Base-by-base conservation (phyloP, 169 alveolate genomes). In the Eimeria sp. region DNA sequence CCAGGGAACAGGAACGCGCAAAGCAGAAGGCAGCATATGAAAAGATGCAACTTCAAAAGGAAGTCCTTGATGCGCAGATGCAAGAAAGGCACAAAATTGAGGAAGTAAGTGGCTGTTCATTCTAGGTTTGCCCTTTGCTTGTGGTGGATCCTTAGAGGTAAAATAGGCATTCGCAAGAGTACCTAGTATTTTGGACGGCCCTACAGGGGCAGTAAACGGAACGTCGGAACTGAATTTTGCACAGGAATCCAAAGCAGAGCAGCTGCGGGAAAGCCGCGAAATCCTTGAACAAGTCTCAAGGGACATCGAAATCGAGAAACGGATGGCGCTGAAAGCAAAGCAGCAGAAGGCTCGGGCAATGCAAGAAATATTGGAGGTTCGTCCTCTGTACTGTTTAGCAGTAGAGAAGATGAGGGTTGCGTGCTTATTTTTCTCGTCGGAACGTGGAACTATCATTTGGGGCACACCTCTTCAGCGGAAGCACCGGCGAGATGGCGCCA, bases 21-120 rank as follows among this genome's bases (percentile, higher is more conserved):
- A 87, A 87, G 82, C 83, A 87, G 52, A 64, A 64, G 54, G 74
- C 18, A 13, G 78, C 93, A 60, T 52, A 62, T 87, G 93, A 62
- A 40, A 87, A 87, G 37, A 87, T 87, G 93, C 82, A 20, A 43
- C 93, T 62, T 87, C 93, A 87, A 87, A 87, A 87, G 83, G 93
- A 87, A 46, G 93, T 87, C 16, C 93, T 87, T 62, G 93, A 87
- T 64, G 93, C 93, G 46, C 93, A 87, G 56, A 87, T 87, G 93
- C 93, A 64, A 64, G 93, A 87, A 64, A 71, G 93, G 82, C 82
- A 87, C 9, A 87, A 87, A 27, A 62, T 87, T 60, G 76, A 87
- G 64, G 93, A 87, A 87, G 93, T 87, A 11, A 40, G 93, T 87
- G 77, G 76, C 77, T 16, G 77, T 33, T 37, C 54, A 40, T 4